Evolutionary conservation across 1,284 basidiomycete species (phyloP), one percentile per base, ranked within the genome.

Genomic region (Entoloma clypeatum): DNA sequence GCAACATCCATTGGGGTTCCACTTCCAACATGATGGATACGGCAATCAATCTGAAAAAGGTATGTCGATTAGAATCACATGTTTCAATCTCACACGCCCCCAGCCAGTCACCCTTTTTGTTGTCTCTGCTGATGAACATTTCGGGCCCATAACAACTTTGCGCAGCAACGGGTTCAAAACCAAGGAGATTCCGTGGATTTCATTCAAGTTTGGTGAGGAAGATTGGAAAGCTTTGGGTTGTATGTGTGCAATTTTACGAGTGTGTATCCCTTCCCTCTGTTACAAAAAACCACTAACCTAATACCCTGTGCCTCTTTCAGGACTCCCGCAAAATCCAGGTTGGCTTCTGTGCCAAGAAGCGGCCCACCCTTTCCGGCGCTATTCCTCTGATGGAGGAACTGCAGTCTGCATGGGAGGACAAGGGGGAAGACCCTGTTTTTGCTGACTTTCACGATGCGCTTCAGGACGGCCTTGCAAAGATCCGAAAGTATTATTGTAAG

Each of bases 401-500:
- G 7, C 30, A 28, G 5, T 38, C 42, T 11, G 17, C n/a, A 8
- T 43, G 41, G 41, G 41, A 32, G 16, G 30, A 11, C 3, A 42
- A 51, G n/a, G 48, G 47, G 21, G 11, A 54, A n/a, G 19, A 21
- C 6, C 23, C 48, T 2, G 43, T 49, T 32, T 17, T 29, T n/a
- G 18, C 49, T 5, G n/a, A 30, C 5, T 44, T 45, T 49, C 19
- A 13, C n/a, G 8, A 26, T 5, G 8, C 39, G 26, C 10, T 51
- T 48, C 16, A 32, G 13, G 29, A 49, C 50, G 29, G 35, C 37
- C n/a, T 26, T 51, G 8, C 46, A 49, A 24, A 47, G 37, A 19
- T 39, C 2, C 18, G 52, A 49, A 58, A 60, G 35, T 60, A 60
- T 27, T 59, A 59, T 43, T 18, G 5, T 10, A 36, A 42, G 18